Conservation (phyloP, 2,329 filamentous ascomycete genomes). For the Trichoderma koningiopsis region DNA sequence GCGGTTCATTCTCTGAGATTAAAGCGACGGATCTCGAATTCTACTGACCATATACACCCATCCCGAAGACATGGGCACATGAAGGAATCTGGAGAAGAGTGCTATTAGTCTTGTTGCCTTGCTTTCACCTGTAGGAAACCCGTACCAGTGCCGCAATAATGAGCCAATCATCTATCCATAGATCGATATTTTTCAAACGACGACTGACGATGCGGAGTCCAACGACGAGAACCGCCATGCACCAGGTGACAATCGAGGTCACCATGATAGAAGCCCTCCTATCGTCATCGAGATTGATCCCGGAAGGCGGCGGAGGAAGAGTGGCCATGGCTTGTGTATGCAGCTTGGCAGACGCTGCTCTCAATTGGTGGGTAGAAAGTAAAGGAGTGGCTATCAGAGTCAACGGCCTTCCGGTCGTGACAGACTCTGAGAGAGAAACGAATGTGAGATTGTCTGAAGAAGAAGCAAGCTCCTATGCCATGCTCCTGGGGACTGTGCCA, state of each 20-base stretch:
- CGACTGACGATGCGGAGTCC: conserved; percentile 30
- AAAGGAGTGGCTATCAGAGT: neutral
- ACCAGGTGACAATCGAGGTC: conserved; percentile 27
- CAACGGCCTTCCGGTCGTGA: neutral
- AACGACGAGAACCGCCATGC: conserved; percentile 28
- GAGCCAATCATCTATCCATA: conserved; percentile 35
- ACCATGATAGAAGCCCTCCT: conserved; percentile 28
- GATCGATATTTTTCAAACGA: conserved; percentile 26
- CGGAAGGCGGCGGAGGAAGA: conserved; percentile 27
- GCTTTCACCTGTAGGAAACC: neutral
- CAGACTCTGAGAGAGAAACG: neutral
- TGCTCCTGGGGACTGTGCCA: neutral
- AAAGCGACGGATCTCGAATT: neutral
- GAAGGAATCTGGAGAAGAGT: conserved; percentile 22
- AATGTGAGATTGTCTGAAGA: neutral
- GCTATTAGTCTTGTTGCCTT: neutral
- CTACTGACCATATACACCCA: conserved; percentile 29
- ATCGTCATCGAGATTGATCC: conserved; percentile 31
- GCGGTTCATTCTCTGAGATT: neutral
- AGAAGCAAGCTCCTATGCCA: neutral
- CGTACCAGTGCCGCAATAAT: conserved; percentile 32
- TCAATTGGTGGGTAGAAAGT: neutral
- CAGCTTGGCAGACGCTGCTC: neutral
- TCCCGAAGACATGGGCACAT: conserved; percentile 27
- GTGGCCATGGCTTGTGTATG: neutral